phyloP scores from a whole-genome alignment of 257 asterid species.

The Nicotiana paniculata region DNA sequence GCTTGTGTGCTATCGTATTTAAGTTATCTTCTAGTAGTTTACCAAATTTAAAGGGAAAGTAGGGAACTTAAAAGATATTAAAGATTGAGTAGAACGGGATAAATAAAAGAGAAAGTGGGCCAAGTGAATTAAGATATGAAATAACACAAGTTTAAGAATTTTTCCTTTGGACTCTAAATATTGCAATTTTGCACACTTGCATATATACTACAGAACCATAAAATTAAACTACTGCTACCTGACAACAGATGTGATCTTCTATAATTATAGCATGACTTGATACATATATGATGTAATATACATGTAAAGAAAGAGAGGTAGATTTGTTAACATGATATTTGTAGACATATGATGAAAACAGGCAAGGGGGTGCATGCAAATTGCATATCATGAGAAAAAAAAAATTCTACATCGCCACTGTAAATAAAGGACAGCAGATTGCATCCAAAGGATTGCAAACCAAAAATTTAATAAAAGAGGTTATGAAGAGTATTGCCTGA shows the following conservation, averaged over 20 bases:
- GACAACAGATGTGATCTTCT: neutral
- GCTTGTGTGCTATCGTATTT: neutral
- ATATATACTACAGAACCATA: neutral
- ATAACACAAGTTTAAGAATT: neutral
- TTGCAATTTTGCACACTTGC: neutral
- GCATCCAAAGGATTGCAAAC: neutral
- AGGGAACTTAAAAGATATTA: neutral
- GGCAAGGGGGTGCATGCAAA: neutral
- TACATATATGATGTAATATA: neutral
- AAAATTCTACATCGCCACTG: neutral
- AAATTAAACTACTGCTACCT: neutral
- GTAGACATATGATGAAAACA: neutral
- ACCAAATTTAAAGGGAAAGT: neutral
- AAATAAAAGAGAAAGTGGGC: neutral
- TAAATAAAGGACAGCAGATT: neutral
- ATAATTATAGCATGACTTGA: neutral
- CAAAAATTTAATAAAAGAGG: neutral
- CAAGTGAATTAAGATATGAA: neutral
- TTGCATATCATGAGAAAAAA: neutral
- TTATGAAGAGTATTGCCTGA: slow-evolving; percentile 43
- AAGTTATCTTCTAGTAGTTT: neutral
- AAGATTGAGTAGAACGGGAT: neutral
- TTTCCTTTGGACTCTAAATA: neutral
- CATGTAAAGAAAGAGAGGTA: neutral
- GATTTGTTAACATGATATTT: neutral